These are phyloP conservation scores for Rubia yunnanensis DNA, from an alignment of 257 asterid genomes.

Conservation along the genomic window DNA sequence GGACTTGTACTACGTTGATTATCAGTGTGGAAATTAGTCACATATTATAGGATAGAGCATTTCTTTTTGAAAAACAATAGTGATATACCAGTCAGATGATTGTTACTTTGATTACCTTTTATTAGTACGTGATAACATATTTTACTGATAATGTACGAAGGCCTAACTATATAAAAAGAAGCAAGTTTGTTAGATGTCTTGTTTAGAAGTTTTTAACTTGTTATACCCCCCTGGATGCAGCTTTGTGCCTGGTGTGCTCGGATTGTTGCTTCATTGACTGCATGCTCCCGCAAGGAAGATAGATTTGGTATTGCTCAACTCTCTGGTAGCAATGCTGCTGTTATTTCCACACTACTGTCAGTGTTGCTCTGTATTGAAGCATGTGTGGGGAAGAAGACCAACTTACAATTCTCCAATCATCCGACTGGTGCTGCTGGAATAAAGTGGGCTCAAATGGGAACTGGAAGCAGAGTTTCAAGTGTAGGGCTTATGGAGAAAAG, in stretches of 20 bases:
- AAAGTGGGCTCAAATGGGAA: slow-evolving; percentile 74
- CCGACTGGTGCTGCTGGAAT: slow-evolving; percentile 73
- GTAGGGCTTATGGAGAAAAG: slow-evolving; percentile 46
- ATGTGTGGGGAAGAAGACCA: slow-evolving; percentile 80
- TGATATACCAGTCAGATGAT: background rate
- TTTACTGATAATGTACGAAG: background rate
- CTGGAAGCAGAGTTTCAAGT: slow-evolving; percentile 59
- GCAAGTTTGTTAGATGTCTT: background rate
- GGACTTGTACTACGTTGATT: background rate
- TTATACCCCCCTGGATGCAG: slow-evolving; percentile 37
- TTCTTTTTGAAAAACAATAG: background rate
- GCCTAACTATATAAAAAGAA: background rate
- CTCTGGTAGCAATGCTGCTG: slow-evolving; percentile 76
- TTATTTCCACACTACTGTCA: slow-evolving; percentile 62
- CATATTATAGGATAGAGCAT: background rate
- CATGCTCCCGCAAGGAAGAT: slow-evolving; percentile 84
- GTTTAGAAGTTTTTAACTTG: slow-evolving; percentile 16
- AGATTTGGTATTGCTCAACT: slow-evolving; percentile 86
- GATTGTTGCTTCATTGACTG: slow-evolving; percentile 60
- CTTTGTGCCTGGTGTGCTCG: slow-evolving; percentile 79
- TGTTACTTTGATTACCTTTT: background rate
- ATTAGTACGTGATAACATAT: background rate
- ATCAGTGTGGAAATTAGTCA: background rate
- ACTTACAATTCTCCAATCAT: slow-evolving; percentile 42
- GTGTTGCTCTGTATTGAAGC: slow-evolving; percentile 72